These are phyloP conservation scores for Kurtzmaniella fragi DNA, from an alignment of 805 yeast species.

Conservation along the genomic window DNA sequence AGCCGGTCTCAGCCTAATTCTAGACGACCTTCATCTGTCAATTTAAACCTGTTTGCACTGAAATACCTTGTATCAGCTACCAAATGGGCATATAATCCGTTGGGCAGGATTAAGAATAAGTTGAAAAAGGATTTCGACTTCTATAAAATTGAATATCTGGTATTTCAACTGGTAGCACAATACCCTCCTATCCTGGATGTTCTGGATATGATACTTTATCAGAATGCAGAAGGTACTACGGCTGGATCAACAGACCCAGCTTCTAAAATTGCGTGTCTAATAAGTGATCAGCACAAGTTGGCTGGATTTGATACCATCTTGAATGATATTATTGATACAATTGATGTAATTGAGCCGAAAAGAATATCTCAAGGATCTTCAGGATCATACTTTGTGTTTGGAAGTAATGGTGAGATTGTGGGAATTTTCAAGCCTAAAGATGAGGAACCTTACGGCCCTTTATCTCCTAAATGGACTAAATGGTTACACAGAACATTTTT, in stretches of 20 bases:
- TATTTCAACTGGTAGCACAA: conserved; percentile 20
- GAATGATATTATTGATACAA: conserved; percentile 35
- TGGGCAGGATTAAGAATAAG: conserved; percentile 5
- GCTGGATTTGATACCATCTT: conserved; percentile 17
- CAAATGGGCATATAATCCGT: conserved; percentile 27
- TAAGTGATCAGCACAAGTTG: too few species aligned
- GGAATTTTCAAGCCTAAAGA: conserved; percentile 77
- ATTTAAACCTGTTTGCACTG: conserved; percentile 15
- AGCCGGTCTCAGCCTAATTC: conserved; percentile 9
- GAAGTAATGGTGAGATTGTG: conserved; percentile 20
- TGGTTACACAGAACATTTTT: conserved; percentile 73
- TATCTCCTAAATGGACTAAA: conserved; percentile 75
- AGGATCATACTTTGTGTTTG: conserved; percentile 57
- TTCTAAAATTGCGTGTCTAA: too few species aligned
- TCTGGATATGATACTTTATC: conserved; percentile 13
- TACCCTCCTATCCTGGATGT: conserved; percentile 12
- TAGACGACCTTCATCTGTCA: conserved; percentile 9
- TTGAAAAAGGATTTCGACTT: conserved; percentile 1
- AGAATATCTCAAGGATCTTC: conserved; percentile 64
- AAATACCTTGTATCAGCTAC: conserved; percentile 22
- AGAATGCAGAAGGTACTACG: conserved; percentile 4
- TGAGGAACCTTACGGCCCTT: conserved; percentile 76
- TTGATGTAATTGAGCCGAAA: conserved; percentile 48
- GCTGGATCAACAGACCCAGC: too few species aligned
- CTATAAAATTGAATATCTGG: conserved; percentile 32